A percentile compares a stretch with the other conserved stretches of the same genome.
Evolutionary conservation across 2,329 filamentous ascomycete species (phyloP).

Genomic region (Aspergillus proliferans): DNA sequence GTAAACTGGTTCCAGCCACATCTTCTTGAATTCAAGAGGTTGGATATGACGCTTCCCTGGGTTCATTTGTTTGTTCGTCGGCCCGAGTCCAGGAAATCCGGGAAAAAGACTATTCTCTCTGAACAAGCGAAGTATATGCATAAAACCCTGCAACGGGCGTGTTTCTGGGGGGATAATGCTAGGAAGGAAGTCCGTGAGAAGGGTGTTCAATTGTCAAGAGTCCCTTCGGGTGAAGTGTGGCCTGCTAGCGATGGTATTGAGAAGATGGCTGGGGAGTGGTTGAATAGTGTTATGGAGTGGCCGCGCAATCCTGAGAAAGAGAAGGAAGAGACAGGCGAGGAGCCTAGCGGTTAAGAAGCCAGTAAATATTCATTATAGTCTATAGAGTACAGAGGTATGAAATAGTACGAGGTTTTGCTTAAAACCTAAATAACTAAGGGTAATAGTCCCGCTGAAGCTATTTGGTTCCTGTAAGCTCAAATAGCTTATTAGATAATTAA

Average conservation of each 20-base stretch:
- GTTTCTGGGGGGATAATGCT: conserved; percentile 31
- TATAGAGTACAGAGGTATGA: too few relatives aligned
- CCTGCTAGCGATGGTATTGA: background rate
- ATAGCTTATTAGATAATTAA: too few relatives aligned
- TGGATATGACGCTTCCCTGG: conserved; percentile 29
- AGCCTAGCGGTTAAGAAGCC: background rate
- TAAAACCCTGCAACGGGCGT: conserved; percentile 36
- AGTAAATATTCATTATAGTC: too few relatives aligned
- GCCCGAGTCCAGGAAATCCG: background rate
- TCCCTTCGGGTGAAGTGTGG: background rate
- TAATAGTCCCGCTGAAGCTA: too few relatives aligned
- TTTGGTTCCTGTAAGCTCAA: too few relatives aligned
- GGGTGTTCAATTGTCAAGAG: conserved; percentile 23
- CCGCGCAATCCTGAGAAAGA: background rate
- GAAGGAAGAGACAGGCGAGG: background rate
- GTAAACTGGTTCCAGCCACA: conserved; percentile 6
- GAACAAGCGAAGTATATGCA: conserved; percentile 37
- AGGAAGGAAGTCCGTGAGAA: conserved; percentile 21
- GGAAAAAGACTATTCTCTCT: conserved; percentile 23
- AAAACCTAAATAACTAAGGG: too few relatives aligned
- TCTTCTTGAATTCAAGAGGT: conserved; percentile 8
- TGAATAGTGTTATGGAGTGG: background rate
- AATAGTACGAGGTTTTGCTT: too few relatives aligned
- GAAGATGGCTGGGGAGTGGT: background rate
- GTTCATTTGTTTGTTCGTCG: conserved; percentile 20